These are phyloP conservation scores for Aspergillus phoenicis DNA, from an alignment of 2,329 filamentous ascomycete genomes.

Conservation along the genomic window DNA sequence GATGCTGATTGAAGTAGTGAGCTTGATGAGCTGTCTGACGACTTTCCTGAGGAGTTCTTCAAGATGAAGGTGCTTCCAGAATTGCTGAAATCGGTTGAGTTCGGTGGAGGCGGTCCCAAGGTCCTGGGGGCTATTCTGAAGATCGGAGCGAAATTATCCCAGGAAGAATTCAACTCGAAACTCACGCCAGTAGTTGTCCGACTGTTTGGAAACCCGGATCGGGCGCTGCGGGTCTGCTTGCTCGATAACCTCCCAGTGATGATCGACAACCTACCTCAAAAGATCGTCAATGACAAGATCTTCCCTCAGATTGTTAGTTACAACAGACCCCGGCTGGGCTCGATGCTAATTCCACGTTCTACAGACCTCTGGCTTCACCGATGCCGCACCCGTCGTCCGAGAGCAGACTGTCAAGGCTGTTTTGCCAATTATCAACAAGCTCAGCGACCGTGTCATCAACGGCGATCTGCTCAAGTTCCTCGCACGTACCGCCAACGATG, in stretches of 20 bases:
- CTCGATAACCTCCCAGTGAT: slow-evolving; percentile 86
- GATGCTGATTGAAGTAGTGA: slow-evolving; percentile 54
- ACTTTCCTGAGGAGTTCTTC: slow-evolving; percentile 97
- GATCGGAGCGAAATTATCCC: slow-evolving; percentile 81
- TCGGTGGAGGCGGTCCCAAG: slow-evolving; percentile 91
- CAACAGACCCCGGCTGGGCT: neutral
- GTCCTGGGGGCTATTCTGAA: slow-evolving; percentile 87
- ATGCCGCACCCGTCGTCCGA: slow-evolving; percentile 84
- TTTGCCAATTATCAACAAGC: slow-evolving; percentile 79
- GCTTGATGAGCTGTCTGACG: slow-evolving; percentile 81
- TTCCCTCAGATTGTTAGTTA: slow-evolving; percentile 83
- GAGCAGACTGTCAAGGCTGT: slow-evolving; percentile 97
- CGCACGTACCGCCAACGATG: slow-evolving; percentile 95
- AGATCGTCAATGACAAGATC: slow-evolving; percentile 91
- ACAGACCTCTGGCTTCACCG: slow-evolving; percentile 89
- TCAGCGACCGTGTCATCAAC: slow-evolving; percentile 91
- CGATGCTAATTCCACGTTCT: neutral
- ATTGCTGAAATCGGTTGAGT: slow-evolving; percentile 97
- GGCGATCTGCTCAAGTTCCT: slow-evolving; percentile 88
- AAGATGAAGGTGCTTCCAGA: slow-evolving; percentile 96
- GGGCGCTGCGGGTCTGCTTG: slow-evolving; percentile 86
- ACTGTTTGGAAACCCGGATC: slow-evolving; percentile 86
- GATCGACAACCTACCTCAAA: slow-evolving; percentile 87
- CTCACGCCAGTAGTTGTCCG: slow-evolving; percentile 85
- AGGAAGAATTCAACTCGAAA: slow-evolving; percentile 84